A percentile compares a stretch with the other conserved stretches of the same genome.
These are phyloP conservation scores for Mentha longifolia DNA, from an alignment of 257 asterid genomes.

Conservation along the genomic window DNA sequence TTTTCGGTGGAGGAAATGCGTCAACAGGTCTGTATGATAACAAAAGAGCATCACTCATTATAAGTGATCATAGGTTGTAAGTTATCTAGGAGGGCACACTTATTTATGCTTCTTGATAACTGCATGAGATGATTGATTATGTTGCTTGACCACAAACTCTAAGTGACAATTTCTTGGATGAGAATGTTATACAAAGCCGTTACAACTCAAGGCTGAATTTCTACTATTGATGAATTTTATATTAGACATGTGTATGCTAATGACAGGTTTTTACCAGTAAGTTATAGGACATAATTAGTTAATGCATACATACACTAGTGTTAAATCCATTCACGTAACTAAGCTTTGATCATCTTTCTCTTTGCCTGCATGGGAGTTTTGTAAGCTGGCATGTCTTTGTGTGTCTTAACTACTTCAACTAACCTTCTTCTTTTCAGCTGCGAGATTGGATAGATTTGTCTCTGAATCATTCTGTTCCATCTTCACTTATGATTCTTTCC, in stretches of 20 bases:
- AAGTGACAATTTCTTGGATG: constrained; percentile 4
- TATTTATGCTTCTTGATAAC: constrained; percentile 22
- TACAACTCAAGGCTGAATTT: neutral
- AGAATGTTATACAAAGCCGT: neutral
- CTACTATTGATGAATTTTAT: constrained; percentile 15
- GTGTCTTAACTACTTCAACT: constrained; percentile 21
- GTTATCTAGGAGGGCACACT: constrained; percentile 9
- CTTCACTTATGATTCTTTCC: constrained; percentile 86
- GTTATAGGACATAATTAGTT: constrained; percentile 3
- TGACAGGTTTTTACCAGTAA: neutral
- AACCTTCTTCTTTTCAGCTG: constrained; percentile 48
- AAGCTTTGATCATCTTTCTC: constrained; percentile 16
- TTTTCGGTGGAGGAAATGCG: constrained; percentile 93
- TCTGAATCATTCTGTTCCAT: no score
- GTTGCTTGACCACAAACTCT: constrained; percentile 11
- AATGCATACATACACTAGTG: neutral
- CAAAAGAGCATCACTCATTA: constrained; percentile 15
- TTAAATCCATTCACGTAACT: constrained; percentile 10
- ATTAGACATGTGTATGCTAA: constrained; percentile 16
- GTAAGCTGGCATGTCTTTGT: constrained; percentile 10
- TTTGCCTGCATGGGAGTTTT: constrained; percentile 25
- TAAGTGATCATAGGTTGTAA: constrained; percentile 18
- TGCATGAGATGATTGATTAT: constrained; percentile 23
- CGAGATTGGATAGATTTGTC: constrained; percentile 94
- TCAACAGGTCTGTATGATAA: constrained; percentile 63